Percentiles rank a stretch among this genome's conserved stretches.
Conservation (phyloP, 2,329 filamentous ascomycete genomes). For the Didymella exigua region DNA sequence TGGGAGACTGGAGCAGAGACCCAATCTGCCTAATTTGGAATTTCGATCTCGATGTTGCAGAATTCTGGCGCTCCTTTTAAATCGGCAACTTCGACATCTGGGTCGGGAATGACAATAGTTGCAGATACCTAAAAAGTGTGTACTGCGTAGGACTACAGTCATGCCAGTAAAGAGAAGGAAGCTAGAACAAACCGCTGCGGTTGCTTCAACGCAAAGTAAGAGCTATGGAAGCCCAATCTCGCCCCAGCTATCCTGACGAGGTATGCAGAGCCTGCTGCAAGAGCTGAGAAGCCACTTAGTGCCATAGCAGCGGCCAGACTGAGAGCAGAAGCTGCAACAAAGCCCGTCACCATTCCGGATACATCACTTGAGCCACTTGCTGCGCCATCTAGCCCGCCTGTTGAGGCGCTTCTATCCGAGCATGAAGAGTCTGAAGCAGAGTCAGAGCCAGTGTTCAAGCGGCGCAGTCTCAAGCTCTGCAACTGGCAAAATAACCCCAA, state of each 20-base stretch:
- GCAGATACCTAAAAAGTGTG: background rate
- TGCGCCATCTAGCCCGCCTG: slow-evolving; percentile 24
- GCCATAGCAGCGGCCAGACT: slow-evolving; percentile 44
- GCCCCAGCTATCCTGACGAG: slow-evolving; percentile 1
- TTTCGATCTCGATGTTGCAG: too few species aligned
- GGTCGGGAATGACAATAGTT: too few species aligned
- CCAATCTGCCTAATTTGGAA: background rate
- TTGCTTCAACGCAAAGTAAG: slow-evolving; percentile 17
- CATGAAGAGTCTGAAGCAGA: slow-evolving; percentile 27
- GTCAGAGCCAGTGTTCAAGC: slow-evolving; percentile 16
- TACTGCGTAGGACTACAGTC: background rate
- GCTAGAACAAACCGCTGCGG: slow-evolving; percentile 11
- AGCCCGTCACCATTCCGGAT: slow-evolving; percentile 17
- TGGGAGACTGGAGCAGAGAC: too few species aligned
- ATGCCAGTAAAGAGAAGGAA: slow-evolving; percentile 45
- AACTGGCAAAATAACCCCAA: slow-evolving; percentile 35
- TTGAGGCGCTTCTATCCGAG: slow-evolving; percentile 22
- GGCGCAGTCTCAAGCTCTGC: slow-evolving; percentile 38
- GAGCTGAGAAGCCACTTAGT: slow-evolving; percentile 34
- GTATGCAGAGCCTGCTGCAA: slow-evolving; percentile 14
- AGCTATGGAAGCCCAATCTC: background rate
- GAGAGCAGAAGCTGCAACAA: slow-evolving; percentile 28
- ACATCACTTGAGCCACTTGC: slow-evolving; percentile 19
- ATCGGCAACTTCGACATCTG: too few species aligned
- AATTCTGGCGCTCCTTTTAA: too few species aligned